Evolutionary conservation across 441 rosid genomes (phyloP), one percentile per base, ranked within the genome.

Genomic region (Populus hybrid): DNA sequence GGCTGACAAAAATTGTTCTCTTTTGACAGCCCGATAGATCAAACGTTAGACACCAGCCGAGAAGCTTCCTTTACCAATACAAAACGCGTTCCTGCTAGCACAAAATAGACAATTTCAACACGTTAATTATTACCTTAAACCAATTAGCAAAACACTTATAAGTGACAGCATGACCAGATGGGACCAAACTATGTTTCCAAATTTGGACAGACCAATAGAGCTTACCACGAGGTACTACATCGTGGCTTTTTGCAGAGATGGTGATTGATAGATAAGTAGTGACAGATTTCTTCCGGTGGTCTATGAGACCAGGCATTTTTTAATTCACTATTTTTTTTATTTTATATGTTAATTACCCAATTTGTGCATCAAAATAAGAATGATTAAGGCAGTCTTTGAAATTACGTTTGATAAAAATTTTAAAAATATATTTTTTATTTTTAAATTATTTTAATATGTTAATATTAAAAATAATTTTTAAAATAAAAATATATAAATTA

Each of bases 21-120:
- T 26, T 70, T 79, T 70, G 86, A 85, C 88, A 85, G 84, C 86
- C 86, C 88, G 82, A 79, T 16, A 50, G 28, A 67, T 21, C 57
- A 59, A 30, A 36, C 6, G 10, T 28, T 8, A 79, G 3, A 8
- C 77, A 50, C 75, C 79, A 76, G 78, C 75, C 81, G 68, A 64
- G 77, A 82, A 77, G 67, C 26, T 66, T 70, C 30, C 70, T 67
- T 72, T 57, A 18, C 24, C 16, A 12, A 8, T 40, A 12, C 61
- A 69, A 67, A 38, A 67, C 70, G 76, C 73, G 79, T 40, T 36
- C 75, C 77, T 67, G 70, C 67, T 57, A 72, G 40, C 24, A 53
- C 28, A 61, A 10, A 21, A 61, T 23, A 23, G 10, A 67, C 34
- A 71, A 50, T 11, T 67, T 67, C 3, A 71, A 36, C 73, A 34